A percentile compares a stretch with the other conserved stretches of the same genome.
phyloP scores from a whole-genome alignment of 2,329 filamentous ascomycete species.

The Pseudogymnoascus sp. region DNA sequence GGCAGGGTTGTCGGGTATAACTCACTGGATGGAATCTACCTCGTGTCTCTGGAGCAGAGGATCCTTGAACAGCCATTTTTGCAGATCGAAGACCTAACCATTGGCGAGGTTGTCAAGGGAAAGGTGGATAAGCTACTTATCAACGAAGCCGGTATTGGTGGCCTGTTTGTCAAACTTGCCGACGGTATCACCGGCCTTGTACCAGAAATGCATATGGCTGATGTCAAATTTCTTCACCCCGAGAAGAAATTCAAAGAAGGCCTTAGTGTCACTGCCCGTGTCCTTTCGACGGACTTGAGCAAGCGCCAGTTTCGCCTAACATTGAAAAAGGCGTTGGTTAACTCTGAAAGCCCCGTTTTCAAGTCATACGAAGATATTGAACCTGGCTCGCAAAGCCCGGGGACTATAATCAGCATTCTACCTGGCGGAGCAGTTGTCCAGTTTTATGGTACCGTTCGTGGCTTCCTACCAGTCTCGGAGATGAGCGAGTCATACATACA shows the following conservation, averaged over 20 bases:
- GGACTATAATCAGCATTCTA: conserved; percentile 79
- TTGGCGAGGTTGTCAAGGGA: conserved; percentile 75
- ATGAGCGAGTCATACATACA: conserved; percentile 98
- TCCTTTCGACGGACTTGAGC: conserved; percentile 69
- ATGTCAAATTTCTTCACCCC: conserved; percentile 80
- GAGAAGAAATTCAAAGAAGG: conserved; percentile 95
- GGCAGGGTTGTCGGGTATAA: conserved; percentile 84
- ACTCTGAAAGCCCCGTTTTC: conserved; percentile 77
- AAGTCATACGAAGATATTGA: conserved; percentile 67
- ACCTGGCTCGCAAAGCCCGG: conserved; percentile 71
- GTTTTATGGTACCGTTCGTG: conserved; percentile 79
- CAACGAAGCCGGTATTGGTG: conserved; percentile 69
- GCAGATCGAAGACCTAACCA: conserved; percentile 79
- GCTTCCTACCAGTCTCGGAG: conserved; percentile 86
- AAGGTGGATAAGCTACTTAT: conserved; percentile 80
- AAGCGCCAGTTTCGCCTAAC: conserved; percentile 81
- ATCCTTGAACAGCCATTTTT: conserved; percentile 84
- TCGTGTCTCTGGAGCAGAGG: conserved; percentile 75
- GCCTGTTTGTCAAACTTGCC: conserved; percentile 74
- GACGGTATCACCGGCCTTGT: conserved; percentile 88
- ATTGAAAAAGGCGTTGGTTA: conserved; percentile 88
- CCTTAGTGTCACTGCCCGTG: conserved; percentile 73
- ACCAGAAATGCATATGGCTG: conserved; percentile 79
- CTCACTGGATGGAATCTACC: conserved; percentile 75
- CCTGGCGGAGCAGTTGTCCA: conserved; percentile 78